Conservation (phyloP, 2,329 filamentous ascomycete genomes). For the Bipolaris cookei region DNA sequence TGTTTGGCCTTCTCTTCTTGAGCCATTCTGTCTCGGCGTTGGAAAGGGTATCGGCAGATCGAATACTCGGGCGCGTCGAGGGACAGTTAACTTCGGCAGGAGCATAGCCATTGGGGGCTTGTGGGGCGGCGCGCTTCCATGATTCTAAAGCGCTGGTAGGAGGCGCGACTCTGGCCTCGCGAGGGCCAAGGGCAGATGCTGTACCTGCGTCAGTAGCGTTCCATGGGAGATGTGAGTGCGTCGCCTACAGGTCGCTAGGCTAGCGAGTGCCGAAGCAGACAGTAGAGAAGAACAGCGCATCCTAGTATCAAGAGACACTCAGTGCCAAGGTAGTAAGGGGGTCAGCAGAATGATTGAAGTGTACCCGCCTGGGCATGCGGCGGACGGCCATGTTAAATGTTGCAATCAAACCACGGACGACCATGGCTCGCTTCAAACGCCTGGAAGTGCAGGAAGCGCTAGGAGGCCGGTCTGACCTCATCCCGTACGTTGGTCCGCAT, state of each 20-base stretch:
- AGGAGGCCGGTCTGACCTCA: conserved; percentile 23
- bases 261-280: conserved; percentile 38
- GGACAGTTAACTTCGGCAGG: conserved; percentile 74
- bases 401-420: conserved; percentile 13
- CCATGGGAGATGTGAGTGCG: conserved; percentile 1
- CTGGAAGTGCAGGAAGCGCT: conserved; percentile 18
- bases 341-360: not conserved
- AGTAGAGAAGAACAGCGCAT: conserved; percentile 41
- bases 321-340: conserved; percentile 2
- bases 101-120: conserved; percentile 72
- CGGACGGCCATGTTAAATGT: conserved; percentile 20
- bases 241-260: conserved; percentile 39
- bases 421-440: conserved; percentile 18
- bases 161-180: conserved; percentile 29
- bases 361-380: conserved; percentile 14
- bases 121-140: conserved; percentile 56
- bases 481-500: conserved; percentile 10
- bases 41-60: conserved; percentile 68
- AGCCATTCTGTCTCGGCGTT: conserved; percentile 77
- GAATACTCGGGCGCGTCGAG: conserved; percentile 69
- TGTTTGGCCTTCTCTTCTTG: conserved; percentile 71
- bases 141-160: conserved; percentile 24
- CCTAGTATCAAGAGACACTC: conserved; percentile 6
- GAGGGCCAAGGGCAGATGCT: conserved; percentile 38
- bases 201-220: conserved; percentile 24